phyloP scores from a whole-genome alignment of 371 early-diverging fungal genomes.

The Entomophthora muscae region DNA sequence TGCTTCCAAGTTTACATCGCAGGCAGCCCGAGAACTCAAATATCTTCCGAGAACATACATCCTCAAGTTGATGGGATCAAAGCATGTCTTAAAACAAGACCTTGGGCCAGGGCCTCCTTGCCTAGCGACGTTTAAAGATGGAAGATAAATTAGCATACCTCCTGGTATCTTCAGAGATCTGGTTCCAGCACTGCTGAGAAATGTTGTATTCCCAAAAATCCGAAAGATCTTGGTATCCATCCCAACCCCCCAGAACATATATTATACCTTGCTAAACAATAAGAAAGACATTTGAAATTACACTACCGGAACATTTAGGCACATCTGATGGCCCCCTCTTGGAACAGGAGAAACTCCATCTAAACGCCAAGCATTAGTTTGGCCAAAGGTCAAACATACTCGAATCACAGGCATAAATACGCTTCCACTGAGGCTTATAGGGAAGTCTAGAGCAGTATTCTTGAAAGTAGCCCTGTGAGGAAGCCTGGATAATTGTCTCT shows the following conservation, averaged over 20 bases:
- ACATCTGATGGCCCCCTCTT: conserved; percentile 96
- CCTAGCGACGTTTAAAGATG: conserved; percentile 16
- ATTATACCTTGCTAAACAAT: conserved; percentile 28
- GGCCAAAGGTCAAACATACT: neutral
- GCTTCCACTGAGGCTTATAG: conserved; percentile 58
- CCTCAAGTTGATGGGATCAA: conserved; percentile 47
- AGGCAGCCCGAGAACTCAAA: conserved; percentile 48
- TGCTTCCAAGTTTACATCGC: conserved; percentile 37
- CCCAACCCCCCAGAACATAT: conserved; percentile 93
- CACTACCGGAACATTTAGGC: conserved; percentile 45
- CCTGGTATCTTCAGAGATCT: conserved; percentile 53
- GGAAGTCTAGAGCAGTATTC: conserved; percentile 38
- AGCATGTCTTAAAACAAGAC: conserved; percentile 85
- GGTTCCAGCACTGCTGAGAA: conserved; percentile 38
- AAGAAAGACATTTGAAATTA: neutral
- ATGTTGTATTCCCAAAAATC: conserved; percentile 83
- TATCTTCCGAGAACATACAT: conserved; percentile 79
- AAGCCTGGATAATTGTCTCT: conserved; percentile 35
- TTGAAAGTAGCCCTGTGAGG: conserved; percentile 37
- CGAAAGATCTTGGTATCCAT: conserved; percentile 66
- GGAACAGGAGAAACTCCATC: conserved; percentile 26
- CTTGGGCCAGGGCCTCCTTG: conserved; percentile 76
- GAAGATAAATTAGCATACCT: conserved; percentile 18
- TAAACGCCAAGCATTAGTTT: neutral
- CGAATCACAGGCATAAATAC: conserved; percentile 21